These are phyloP conservation scores for Lactarius pseudohatsudake DNA, from an alignment of 768 basidiomycete species.

Conservation along the genomic window DNA sequence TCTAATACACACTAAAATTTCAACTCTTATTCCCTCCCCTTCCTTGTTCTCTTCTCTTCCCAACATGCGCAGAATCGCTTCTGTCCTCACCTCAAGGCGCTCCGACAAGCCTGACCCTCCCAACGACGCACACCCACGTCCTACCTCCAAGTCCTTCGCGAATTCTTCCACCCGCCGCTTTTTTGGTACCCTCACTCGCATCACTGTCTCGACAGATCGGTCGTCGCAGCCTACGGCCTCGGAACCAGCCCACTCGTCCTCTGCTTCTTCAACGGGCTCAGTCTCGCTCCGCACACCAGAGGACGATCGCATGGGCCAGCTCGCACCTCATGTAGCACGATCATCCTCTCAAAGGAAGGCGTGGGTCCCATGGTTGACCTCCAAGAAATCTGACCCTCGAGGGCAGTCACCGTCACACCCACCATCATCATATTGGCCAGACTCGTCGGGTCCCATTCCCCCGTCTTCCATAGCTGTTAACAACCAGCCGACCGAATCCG, in stretches of 20 bases:
- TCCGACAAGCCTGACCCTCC: constrained; percentile 38
- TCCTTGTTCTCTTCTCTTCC: constrained; percentile 3
- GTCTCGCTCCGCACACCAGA: constrained; percentile 55
- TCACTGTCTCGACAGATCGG: constrained; percentile 36
- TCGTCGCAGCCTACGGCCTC: constrained; percentile 29
- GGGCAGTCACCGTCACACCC: constrained; percentile 1
- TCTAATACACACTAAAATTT: neutral
- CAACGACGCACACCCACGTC: constrained; percentile 36
- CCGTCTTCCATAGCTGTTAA: neutral
- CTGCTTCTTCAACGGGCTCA: constrained; percentile 56
- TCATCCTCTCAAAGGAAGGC: constrained; percentile 39
- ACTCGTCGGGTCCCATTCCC: constrained; percentile 7
- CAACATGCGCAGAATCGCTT: constrained; percentile 62
- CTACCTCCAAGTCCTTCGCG: constrained; percentile 2
- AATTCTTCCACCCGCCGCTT: constrained; percentile 23
- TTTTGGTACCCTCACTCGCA: constrained; percentile 23
- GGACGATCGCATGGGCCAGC: constrained; percentile 42
- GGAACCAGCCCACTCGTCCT: constrained; percentile 49
- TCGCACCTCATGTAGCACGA: constrained; percentile 33
- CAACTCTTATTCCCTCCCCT: neutral
- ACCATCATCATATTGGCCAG: constrained; percentile 9
- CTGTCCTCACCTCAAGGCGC: constrained; percentile 46
- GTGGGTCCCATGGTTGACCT: constrained; percentile 59
- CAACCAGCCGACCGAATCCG: constrained; percentile 19
- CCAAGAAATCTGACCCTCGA: constrained; percentile 31